Evolutionary conservation across 805 yeast species (phyloP).

Genomic region (Yarrowia sp.): DNA sequence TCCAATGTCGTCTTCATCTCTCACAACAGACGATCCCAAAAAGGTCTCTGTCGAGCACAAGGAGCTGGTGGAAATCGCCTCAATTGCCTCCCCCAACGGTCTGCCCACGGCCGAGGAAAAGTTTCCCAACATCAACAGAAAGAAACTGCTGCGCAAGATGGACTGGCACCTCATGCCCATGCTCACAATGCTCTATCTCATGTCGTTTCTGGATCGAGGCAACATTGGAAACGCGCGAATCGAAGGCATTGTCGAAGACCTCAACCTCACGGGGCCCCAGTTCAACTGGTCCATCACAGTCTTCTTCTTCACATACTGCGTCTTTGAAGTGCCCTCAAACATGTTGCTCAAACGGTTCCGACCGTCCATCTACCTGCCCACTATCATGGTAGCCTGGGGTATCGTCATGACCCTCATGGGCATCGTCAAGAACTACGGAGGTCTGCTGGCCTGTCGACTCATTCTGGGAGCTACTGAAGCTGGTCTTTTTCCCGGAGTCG

Average conservation of each 20-base stretch:
- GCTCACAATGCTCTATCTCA: conserved; percentile 46
- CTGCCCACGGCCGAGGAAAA: conserved; percentile 14
- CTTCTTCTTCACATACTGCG: conserved; percentile 37
- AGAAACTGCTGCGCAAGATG: conserved; percentile 38
- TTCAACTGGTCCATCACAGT: conserved; percentile 44
- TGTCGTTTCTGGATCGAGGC: conserved; percentile 51
- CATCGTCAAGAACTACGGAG: conserved; percentile 35
- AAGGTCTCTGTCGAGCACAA: conserved; percentile 1
- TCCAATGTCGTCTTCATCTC: background rate
- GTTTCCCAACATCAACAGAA: conserved; percentile 27
- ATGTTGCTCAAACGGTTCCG: conserved; percentile 36
- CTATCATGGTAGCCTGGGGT: conserved; percentile 39
- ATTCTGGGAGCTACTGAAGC: conserved; percentile 45
- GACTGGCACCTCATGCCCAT: conserved; percentile 48
- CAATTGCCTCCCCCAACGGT: background rate
- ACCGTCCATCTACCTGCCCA: conserved; percentile 40
- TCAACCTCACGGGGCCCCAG: conserved; percentile 33
- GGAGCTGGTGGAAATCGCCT: background rate
- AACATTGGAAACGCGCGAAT: conserved; percentile 54
- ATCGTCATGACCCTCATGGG: conserved; percentile 40
- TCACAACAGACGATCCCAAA: background rate
- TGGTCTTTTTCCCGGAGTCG: conserved; percentile 46
- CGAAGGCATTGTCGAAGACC: conserved; percentile 48
- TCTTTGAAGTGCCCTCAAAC: conserved; percentile 33
- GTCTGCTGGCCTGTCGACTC: conserved; percentile 40